phyloP scores from a whole-genome alignment of 2,329 filamentous ascomycete genomes.

The Podosphaera leucotricha region DNA sequence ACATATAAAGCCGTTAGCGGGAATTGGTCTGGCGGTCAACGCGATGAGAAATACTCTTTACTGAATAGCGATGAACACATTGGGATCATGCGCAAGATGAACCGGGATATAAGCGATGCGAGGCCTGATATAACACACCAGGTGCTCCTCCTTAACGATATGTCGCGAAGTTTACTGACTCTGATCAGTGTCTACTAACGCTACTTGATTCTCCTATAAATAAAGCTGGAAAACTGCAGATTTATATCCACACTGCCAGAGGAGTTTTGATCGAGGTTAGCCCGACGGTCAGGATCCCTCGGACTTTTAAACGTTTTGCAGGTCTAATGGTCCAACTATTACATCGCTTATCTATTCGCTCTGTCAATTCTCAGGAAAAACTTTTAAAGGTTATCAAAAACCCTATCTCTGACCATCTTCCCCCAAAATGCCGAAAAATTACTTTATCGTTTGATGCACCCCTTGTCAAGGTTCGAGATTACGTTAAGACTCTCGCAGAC shows the following conservation, averaged over 20 bases:
- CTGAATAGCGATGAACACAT: slow-evolving; percentile 99
- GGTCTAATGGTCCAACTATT: slow-evolving; percentile 96
- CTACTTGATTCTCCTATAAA: slow-evolving; percentile 96
- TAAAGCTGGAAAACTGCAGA: slow-evolving; percentile 91
- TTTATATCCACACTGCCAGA: slow-evolving; percentile 95
- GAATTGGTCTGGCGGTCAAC: slow-evolving; percentile 33
- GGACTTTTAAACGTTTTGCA: slow-evolving; percentile 97
- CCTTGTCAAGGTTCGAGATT: slow-evolving; percentile 70
- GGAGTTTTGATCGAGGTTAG: slow-evolving; percentile 95
- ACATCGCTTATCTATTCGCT: slow-evolving; percentile 85
- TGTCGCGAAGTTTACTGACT: slow-evolving; percentile 8
- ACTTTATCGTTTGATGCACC: slow-evolving; percentile 86
- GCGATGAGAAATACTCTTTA: slow-evolving; percentile 85
- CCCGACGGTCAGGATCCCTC: slow-evolving; percentile 88
- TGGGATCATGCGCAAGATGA: slow-evolving; percentile 98
- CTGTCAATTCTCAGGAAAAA: slow-evolving; percentile 93
- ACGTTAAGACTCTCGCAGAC: slow-evolving; percentile 52
- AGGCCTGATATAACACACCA: slow-evolving; percentile 96
- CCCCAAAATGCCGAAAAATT: slow-evolving; percentile 91
- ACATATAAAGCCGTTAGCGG: slow-evolving; percentile 70
- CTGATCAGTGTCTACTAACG: slow-evolving; percentile 67
- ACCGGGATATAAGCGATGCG: slow-evolving; percentile 91
- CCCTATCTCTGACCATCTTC: slow-evolving; percentile 88
- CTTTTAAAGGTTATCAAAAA: slow-evolving; percentile 94
- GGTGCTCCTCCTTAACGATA: slow-evolving; percentile 31